A percentile compares a stretch with the other conserved stretches of the same genome.
Conservation (phyloP, 345 rosid species). For the Chamaenerion angustifolium region DNA sequence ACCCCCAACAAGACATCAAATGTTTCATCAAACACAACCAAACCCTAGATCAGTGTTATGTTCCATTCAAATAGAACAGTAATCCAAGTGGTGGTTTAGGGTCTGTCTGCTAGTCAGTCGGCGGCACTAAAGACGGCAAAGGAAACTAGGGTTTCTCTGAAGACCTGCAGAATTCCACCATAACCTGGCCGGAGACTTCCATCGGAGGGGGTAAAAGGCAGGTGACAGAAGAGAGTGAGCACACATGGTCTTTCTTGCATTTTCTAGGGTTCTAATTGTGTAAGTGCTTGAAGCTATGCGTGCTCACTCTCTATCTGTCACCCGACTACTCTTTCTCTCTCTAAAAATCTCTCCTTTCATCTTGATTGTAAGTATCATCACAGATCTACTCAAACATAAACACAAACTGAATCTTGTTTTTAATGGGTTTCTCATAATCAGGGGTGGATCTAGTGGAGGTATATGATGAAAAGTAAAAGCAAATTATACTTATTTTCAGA, state of each 20-base stretch:
- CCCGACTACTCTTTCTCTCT: conserved; percentile 7
- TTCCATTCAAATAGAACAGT: conserved; percentile 8
- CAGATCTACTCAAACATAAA: too few species aligned
- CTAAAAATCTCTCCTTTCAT: not conserved
- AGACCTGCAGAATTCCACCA: too few species aligned
- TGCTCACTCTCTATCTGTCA: conserved; percentile 26
- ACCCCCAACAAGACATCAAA: conserved; percentile 1
- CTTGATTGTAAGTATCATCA: too few species aligned
- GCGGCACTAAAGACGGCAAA: too few species aligned
- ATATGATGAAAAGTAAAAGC: too few species aligned
- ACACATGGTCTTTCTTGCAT: conserved; percentile 22
- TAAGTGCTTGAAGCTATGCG: conserved; percentile 22
- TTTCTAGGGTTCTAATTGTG: not conserved
- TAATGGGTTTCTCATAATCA: too few species aligned
- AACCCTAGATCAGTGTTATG: not conserved
- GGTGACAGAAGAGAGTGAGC: conserved; percentile 36
- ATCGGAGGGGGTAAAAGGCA: conserved; percentile 3
- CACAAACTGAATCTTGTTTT: too few species aligned
- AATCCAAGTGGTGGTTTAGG: not conserved
- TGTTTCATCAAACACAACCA: conserved; percentile 5
- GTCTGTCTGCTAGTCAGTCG: too few species aligned
- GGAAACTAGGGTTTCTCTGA: too few species aligned
- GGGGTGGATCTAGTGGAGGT: too few species aligned
- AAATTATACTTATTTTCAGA: too few species aligned
- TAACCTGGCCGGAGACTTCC: too few species aligned